Conservation (phyloP, 139 green algal species). For the Picocystis salinarum region DNA sequence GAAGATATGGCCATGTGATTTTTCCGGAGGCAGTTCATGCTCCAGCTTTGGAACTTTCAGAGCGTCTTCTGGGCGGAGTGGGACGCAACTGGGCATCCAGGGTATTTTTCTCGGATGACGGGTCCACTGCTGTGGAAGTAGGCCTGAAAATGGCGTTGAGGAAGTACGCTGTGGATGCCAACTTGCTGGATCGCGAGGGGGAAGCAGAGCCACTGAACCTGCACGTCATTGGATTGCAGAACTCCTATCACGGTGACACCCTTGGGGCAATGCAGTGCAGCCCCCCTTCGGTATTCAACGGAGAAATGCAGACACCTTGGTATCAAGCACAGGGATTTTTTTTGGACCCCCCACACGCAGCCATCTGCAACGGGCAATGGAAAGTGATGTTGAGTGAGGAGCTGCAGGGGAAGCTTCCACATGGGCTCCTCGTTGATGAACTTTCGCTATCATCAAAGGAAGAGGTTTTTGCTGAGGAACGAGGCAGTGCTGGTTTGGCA, state of each 20-base stretch:
- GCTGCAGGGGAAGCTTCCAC: too few relatives aligned
- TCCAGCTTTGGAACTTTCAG: conserved; percentile 16
- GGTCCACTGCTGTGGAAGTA: conserved; percentile 84
- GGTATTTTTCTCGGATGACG: conserved; percentile 82
- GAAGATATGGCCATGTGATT: conserved; percentile 84
- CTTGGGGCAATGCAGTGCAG: conserved; percentile 76
- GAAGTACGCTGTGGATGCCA: conserved; percentile 28
- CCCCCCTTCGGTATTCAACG: conserved; percentile 56
- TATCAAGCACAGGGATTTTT: conserved; percentile 57
- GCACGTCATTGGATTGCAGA: conserved; percentile 61
- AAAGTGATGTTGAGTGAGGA: too few relatives aligned
- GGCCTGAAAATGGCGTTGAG: conserved; percentile 91
- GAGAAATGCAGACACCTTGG: conserved; percentile 31
- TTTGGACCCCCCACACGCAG: conserved; percentile 45
- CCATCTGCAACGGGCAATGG: conserved; percentile 23
- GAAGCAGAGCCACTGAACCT: neutral
- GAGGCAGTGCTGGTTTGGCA: too few relatives aligned
- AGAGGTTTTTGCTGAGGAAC: too few relatives aligned
- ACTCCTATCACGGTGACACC: conserved; percentile 93
- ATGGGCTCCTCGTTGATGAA: too few relatives aligned
- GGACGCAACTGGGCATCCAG: conserved; percentile 54
- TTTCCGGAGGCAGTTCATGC: conserved; percentile 58
- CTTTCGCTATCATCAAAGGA: too few relatives aligned
- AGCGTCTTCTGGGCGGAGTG: conserved; percentile 25
- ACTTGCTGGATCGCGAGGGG: conserved; percentile 7